Base-by-base conservation (phyloP, 148 eudicot species). In the Chenopodium album region DNA sequence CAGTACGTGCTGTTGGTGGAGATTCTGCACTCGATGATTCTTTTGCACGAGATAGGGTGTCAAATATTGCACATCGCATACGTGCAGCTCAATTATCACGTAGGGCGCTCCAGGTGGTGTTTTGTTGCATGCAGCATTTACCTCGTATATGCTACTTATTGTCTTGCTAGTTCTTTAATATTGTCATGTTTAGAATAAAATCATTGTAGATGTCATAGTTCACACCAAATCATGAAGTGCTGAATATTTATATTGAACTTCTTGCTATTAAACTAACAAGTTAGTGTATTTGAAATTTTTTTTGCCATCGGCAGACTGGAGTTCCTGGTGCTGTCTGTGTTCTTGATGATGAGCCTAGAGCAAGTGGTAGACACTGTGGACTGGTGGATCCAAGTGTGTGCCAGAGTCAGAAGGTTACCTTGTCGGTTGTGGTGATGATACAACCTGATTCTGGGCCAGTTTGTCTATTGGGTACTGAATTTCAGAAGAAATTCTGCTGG, bases 361-460 rank as follows among this genome's bases (percentile, higher is more conserved):
- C 92, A 86, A 89, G 87, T 80, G 98, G 98, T 59, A 88, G 92
- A 80, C 90, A 92, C 80, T 92, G 93, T 86, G 99, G 99, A 71
- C 91, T 87, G 77, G 87, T 97, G 79, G 98, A 97, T 86, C 88
- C 90, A 79, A 87, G 87, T 88, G 62, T 97, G 65, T 94, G 98
- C 84, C 90, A 85, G 81, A 90, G 91, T 78, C 95, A 81, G 74
- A 97, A 88, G 79, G 91, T 94, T 84, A 97, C 89, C 87, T 91
- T 94, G 85, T 97, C 98, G 7, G 84, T 91, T 69, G 89, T 94
- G 31, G 98, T 97, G 82, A 90, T 92, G 91, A 89, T 97, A 72
- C 97, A 92, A 84, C 97, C 99, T 7, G 99, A 97, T 78, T 97
- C 99, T 81, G 99, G 99, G 41, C 99, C 98, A 75, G 93, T 94